phyloP scores from a whole-genome alignment of 2,329 filamentous ascomycete species.

The Hymenoscyphus fraxineus region DNA sequence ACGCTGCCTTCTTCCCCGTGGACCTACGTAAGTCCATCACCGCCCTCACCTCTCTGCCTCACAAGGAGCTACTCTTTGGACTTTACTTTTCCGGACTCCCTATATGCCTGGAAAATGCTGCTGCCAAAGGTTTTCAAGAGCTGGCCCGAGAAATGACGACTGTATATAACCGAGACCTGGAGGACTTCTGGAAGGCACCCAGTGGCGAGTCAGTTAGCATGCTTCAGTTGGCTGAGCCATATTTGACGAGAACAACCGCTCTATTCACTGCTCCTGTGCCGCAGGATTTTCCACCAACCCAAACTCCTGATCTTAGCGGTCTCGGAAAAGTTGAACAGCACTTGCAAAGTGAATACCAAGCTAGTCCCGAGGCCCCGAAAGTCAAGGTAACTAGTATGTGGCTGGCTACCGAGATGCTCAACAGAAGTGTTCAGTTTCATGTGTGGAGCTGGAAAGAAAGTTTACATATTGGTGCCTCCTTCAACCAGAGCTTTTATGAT shows the following conservation, averaged over 20 bases:
- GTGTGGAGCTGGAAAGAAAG: slow-evolving; percentile 4
- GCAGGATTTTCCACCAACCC: slow-evolving; percentile 1
- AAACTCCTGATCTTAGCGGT: slow-evolving; percentile 4
- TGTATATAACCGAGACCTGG: background rate
- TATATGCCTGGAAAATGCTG: slow-evolving; percentile 3
- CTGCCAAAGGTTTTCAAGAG: background rate
- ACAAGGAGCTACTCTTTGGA: background rate
- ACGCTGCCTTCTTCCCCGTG: slow-evolving; percentile 6
- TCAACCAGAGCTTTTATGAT: slow-evolving; percentile 3
- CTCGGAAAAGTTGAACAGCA: background rate
- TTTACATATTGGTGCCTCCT: slow-evolving; percentile 2
- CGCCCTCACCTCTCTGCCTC: background rate
- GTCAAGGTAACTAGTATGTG: background rate
- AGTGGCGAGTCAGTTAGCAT: background rate
- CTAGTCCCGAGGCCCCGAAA: background rate
- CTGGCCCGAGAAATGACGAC: slow-evolving; percentile 4
- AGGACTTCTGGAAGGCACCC: background rate
- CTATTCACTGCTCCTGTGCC: slow-evolving; percentile 3
- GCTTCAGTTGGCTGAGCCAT: slow-evolving; percentile 3
- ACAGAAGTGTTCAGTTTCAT: slow-evolving; percentile 5
- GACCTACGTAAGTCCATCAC: slow-evolving; percentile 3
- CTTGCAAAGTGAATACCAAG: slow-evolving; percentile 2
- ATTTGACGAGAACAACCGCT: slow-evolving; percentile 1
- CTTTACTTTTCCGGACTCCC: slow-evolving; percentile 5
- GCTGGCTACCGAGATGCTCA: slow-evolving; percentile 6